Percentiles rank a stretch among this genome's conserved stretches.
phyloP scores from a whole-genome alignment of 2,329 filamentous ascomycete genomes.

The Calonectria pseudoreteaudii region DNA sequence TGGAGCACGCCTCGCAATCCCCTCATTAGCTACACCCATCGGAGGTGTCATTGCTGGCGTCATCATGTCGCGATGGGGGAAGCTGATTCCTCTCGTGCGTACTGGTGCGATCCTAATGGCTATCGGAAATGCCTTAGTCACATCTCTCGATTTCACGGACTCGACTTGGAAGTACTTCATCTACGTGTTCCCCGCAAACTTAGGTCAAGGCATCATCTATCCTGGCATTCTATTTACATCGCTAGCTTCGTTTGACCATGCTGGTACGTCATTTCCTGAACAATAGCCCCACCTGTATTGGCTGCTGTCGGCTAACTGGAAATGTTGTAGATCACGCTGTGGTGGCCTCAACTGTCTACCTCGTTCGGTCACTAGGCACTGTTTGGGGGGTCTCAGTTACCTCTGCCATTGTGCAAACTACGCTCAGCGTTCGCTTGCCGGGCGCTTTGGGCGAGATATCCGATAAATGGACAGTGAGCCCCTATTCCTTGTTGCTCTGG shows the following conservation, averaged over 20 bases:
- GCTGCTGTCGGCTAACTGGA: not conserved
- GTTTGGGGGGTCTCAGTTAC: constrained; percentile 75
- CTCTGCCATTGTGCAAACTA: constrained; percentile 72
- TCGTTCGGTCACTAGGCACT: constrained; percentile 71
- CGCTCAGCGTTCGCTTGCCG: constrained; percentile 65
- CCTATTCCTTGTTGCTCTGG: constrained; percentile 36
- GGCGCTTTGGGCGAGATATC: constrained; percentile 65
- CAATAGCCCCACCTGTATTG: not conserved
- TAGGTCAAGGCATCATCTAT: constrained; percentile 71
- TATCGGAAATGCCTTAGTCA: constrained; percentile 64
- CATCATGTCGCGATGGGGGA: constrained; percentile 68
- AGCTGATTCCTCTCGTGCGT: constrained; percentile 63
- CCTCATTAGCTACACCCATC: constrained; percentile 69
- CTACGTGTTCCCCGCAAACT: constrained; percentile 68
- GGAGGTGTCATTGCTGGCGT: constrained; percentile 68
- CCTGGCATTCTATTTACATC: constrained; percentile 71
- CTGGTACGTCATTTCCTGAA: constrained; percentile 55
- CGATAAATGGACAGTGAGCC: constrained; percentile 68
- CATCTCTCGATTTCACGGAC: constrained; percentile 61
- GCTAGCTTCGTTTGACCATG: constrained; percentile 71
- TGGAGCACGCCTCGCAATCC: constrained; percentile 72
- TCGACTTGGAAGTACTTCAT: constrained; percentile 66
- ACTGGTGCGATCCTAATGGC: constrained; percentile 63
- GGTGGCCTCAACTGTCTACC: constrained; percentile 71
- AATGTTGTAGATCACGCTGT: constrained; percentile 67